Evolutionary conservation across 2,329 filamentous ascomycete species (phyloP), one percentile per base, ranked within the genome.

Genomic region (Nemania diffusa): DNA sequence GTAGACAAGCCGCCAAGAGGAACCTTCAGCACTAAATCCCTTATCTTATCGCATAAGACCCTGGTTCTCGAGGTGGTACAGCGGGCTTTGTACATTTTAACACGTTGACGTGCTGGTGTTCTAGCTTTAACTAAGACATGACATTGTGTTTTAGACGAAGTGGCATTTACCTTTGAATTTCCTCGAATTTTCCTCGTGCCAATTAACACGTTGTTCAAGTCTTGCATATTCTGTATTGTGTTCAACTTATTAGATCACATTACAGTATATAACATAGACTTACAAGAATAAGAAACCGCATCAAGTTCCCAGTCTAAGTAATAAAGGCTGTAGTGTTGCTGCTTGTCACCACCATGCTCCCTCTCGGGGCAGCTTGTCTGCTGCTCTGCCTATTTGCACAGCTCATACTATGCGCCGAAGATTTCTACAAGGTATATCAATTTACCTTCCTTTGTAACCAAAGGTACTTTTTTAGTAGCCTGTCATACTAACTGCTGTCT

Each of bases 381-480:
- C 79, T 88, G 73, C 79, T 90, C 68, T 76, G 89, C 69, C 81
- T 83, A 51, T 75, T 90, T 13, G 75, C 84, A 67, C 86, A 89
- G 73, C 73, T 90, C 65, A 86, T 80, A 20, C 72, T 86, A 64
- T 88, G 87, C 78, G 84, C 84, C 44, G 85, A 94, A 76, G 92
- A 96, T 78, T 95, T 90, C 77, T 96, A 96, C 81, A 93, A 94
- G 80, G 91, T 91, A 79, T 77, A 66, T 59, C 9, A 67, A 56
- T 40, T 26, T 44, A 2, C 22, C 13, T 37, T 17, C 20, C 27
- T 13, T 46, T 11, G 20, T 37, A 11, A 5, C n/a, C 51, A 15
- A 48, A 51, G 13, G 29, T 1, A 8, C 17, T 40, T 27, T 40
- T 3, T 13, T 24, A 13, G 5, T 17, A 20, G 15, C 20, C 7